phyloP scores from a whole-genome alignment of 1,284 basidiomycete genomes.

The Lentinula novae-zelandiae region DNA sequence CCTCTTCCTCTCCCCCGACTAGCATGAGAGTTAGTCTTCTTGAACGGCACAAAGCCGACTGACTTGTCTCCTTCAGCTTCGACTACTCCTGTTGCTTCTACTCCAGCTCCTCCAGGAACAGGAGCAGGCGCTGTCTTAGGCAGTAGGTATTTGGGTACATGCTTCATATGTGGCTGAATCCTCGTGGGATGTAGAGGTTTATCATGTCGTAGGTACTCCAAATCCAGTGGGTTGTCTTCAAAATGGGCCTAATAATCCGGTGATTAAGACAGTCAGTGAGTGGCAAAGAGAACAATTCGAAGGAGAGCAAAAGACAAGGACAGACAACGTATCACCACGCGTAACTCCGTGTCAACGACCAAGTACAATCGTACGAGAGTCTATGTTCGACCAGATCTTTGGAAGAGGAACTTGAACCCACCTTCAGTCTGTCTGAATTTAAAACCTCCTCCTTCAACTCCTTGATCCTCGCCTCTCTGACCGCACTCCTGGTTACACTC shows the following conservation, averaged over 20 bases:
- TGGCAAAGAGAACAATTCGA: too few relatives aligned
- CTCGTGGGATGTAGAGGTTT: conserved; percentile 56
- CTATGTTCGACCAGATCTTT: too few relatives aligned
- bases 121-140: conserved; percentile 63
- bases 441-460: conserved; percentile 80
- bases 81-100: too few relatives aligned
- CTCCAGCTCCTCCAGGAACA: conserved; percentile 22
- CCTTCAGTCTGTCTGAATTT: conserved; percentile 92
- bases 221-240: conserved; percentile 69
- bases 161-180: too few relatives aligned
- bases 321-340: too few relatives aligned
- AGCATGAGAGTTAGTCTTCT: too few relatives aligned
- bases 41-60: too few relatives aligned
- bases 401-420: conserved; percentile 26
- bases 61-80: too few relatives aligned
- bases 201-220: conserved; percentile 89
- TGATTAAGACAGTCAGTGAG: too few relatives aligned
- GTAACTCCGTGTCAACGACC: too few relatives aligned
- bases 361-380: too few relatives aligned
- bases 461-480: conserved; percentile 90
- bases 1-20: too few relatives aligned
- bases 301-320: neutral
- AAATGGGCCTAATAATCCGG: conserved; percentile 77
- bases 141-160: conserved; percentile 40
- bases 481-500: conserved; percentile 81